These are phyloP conservation scores for Adansonia rubrostipa DNA, from an alignment of 441 rosid species.

Conservation along the genomic window DNA sequence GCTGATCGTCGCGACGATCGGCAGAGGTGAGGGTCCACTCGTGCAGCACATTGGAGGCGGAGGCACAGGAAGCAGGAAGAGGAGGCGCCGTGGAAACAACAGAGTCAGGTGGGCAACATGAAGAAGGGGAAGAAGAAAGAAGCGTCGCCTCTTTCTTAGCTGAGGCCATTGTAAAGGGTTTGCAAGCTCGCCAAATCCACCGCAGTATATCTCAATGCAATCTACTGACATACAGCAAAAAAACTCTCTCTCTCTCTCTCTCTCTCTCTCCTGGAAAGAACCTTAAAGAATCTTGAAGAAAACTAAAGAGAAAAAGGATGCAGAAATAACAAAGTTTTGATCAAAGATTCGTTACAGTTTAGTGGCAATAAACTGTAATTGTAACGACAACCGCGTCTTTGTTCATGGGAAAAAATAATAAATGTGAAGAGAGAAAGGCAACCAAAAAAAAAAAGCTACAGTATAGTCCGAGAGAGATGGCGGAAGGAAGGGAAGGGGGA, in stretches of 20 bases:
- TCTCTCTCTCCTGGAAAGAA: slow-evolving; percentile 24
- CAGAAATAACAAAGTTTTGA: background rate
- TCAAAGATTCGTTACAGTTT: background rate
- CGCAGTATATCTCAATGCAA: slow-evolving; percentile 60
- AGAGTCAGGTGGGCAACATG: slow-evolving; percentile 22
- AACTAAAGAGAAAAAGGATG: background rate
- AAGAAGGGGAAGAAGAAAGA: slow-evolving; percentile 34
- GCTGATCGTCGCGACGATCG: slow-evolving; percentile 42
- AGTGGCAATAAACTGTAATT: background rate
- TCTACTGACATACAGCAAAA: slow-evolving; percentile 95
- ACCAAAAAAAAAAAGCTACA: background rate
- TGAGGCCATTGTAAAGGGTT: slow-evolving; percentile 99
- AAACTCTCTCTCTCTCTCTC: slow-evolving; percentile 27
- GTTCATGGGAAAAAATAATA: background rate
- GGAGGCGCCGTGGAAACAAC: slow-evolving; percentile 31
- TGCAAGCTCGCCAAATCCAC: slow-evolving; percentile 81
- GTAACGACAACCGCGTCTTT: background rate
- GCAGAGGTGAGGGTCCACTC: slow-evolving; percentile 42
- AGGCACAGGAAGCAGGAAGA: slow-evolving; percentile 13
- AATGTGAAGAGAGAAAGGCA: background rate
- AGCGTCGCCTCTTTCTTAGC: slow-evolving; percentile 84
- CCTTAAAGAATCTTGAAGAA: slow-evolving; percentile 22
- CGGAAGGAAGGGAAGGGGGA: background rate
- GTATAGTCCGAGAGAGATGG: background rate
- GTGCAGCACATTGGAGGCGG: slow-evolving; percentile 38